Evolutionary conservation across 352 stramenopile genomes (phyloP), one percentile per base, ranked within the genome.

Genomic region (Thraustotheca clavata): DNA sequence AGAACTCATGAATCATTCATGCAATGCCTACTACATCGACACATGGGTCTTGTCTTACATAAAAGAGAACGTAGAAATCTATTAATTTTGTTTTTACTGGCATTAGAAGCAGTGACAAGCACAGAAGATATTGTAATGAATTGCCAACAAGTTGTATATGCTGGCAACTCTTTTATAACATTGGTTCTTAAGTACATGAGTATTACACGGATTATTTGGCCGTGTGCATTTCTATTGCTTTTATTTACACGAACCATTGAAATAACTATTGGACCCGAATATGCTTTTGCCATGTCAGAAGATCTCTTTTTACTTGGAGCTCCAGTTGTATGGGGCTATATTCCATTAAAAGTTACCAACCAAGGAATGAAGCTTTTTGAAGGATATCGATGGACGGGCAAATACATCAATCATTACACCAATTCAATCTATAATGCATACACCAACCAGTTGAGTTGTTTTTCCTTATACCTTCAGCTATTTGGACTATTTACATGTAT

Each of bases 371-470:
- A 31, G 29, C 50, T 60, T 27, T 60, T 60, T n/a, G 29, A 60
- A n/a, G 50, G 50, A 29, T 60, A 60, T 27, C 31, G 38, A 29
- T 60, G 50, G 50, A 49, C 38, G 12, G 50, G 50, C 22, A 27
- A 18, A 2, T 6, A 49, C 11, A 35, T 60, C 2, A 29, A 22
- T 7, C 50, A 60, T n/a, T 60, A 60, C 38, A 49, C 38, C 11
- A 60, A 60, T 35, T 50, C 32, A 16, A 60, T 60, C 50, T 50
- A 22, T 35, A 60, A 60, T 24, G 50, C 49, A 2, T 60, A 60
- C 38, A 60, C 12, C 2, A 50, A 40, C 12, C 50, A 60, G 22
- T 24, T 60, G 20, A 60, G 33, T 35, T 35, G 38, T 7, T 8
- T 60, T 2, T 22, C 11, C 12, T 27, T 60, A 14, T 60, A 60